phyloP scores from a whole-genome alignment of 2,329 filamentous ascomycete species.

The Madurella mycetomatis region DNA sequence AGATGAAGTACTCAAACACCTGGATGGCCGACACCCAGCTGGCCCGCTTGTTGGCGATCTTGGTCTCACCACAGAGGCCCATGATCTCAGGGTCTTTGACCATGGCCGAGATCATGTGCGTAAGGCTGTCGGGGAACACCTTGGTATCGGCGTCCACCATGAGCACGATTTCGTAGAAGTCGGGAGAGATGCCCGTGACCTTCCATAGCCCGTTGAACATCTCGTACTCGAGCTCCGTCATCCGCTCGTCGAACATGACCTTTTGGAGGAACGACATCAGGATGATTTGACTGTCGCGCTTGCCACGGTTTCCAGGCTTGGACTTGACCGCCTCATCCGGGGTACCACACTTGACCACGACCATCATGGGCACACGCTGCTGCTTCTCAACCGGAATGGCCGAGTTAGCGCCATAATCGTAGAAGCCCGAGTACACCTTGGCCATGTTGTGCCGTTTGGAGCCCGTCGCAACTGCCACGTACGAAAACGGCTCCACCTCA shows the following conservation, averaged over 20 bases:
- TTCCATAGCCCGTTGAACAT: constrained; percentile 99
- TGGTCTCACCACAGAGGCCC: constrained; percentile 97
- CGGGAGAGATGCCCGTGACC: constrained; percentile 94
- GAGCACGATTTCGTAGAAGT: constrained; percentile 96
- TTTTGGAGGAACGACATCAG: constrained; percentile 99
- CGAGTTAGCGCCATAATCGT: constrained; percentile 85
- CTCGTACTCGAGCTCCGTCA: constrained; percentile 98
- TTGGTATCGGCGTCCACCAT: constrained; percentile 99
- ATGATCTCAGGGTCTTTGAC: constrained; percentile 99
- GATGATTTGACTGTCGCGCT: constrained; percentile 98
- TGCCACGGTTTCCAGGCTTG: constrained; percentile 96
- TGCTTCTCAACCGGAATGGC: constrained; percentile 79
- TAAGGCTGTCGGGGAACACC: constrained; percentile 95
- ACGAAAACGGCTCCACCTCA: constrained; percentile 86
- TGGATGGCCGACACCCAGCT: constrained; percentile 98
- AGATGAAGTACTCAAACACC: constrained; percentile 99
- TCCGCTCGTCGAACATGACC: constrained; percentile 99
- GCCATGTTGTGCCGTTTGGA: constrained; percentile 99
- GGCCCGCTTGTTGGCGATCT: constrained; percentile 96
- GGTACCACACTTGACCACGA: constrained; percentile 92
- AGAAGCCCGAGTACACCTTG: constrained; percentile 96
- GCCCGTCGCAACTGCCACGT: constrained; percentile 92
- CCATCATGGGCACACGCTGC: constrained; percentile 96
- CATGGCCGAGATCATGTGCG: constrained; percentile 99
- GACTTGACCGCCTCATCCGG: constrained; percentile 74